Base-by-base conservation (phyloP, 495 filamentous ascomycete genomes). In the Baudoinia panamericana region DNA sequence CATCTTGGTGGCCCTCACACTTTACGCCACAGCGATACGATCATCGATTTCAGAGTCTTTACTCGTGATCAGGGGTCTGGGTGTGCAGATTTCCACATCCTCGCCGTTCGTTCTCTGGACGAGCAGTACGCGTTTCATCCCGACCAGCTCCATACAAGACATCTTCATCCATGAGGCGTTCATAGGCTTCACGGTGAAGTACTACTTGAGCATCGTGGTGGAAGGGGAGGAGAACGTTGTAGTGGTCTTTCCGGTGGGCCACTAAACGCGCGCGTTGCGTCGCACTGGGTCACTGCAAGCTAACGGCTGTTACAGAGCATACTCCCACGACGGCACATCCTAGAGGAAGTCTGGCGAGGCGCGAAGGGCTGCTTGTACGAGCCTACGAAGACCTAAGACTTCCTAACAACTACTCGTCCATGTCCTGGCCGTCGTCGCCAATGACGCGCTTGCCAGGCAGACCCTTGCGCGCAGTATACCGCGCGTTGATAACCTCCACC, bases 111-210 rank as follows among this genome's bases (percentile, higher is more conserved):
- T 78, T 42, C 70, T 86, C 11, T 67, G 69, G 13, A 70, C 69
- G 3, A 62, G 71, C n/a, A 67, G 71, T 11, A 85, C 85, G 39
- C 66, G 87, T 42, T 99, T 96, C 56, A 96, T 99, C 22, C 90
- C 92, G 4, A 94, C 90, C 1, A 81, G 76, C 2, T 74, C 81
- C 55, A 92, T 96, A 28, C 78, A 81, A 39, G 90, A 96, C 61
- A 78, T 96, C 41, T 71, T 94, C 41, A 82, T 99, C 31, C 84
- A 95, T 59, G 90, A 99, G 60, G 90, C 88, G 23, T 96, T 96
- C 62, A 74, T 73, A 44, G 88, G 90, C 28, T 92, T 93, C 56
- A 84, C 85, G 60, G 88, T 95, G 33, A 65, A 79, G 39, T 92
- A 84, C 57, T 93, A 93, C 59, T 65, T 99, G 11, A 75, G 79